phyloP scores from a whole-genome alignment of 106 monocot species.

The Cymbidium sinense region DNA sequence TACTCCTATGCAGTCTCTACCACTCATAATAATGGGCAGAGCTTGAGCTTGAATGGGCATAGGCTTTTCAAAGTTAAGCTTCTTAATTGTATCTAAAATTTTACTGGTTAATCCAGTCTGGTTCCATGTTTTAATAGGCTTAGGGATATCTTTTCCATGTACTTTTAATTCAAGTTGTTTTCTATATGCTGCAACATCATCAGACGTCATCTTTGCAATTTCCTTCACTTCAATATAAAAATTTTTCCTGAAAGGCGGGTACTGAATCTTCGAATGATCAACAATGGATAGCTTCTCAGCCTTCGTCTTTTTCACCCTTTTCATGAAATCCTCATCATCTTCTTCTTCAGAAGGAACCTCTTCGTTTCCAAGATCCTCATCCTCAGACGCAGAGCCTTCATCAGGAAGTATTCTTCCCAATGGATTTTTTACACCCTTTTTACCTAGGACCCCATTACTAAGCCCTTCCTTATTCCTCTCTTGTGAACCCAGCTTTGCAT shows the following conservation, averaged over 20 bases:
- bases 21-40: conserved; percentile 89
- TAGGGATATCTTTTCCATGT: conserved; percentile 95
- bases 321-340: conserved; percentile 94
- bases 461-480: conserved; percentile 14
- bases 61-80: conserved; percentile 84
- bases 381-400: conserved; percentile 82
- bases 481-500: conserved; percentile 11
- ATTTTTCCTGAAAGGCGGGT: conserved; percentile 81
- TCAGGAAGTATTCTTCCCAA: conserved; percentile 88
- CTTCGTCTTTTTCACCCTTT: conserved; percentile 93
- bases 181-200: conserved; percentile 60
- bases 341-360: conserved; percentile 61
- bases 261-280: conserved; percentile 90
- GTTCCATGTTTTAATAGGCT: conserved; percentile 90
- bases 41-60: conserved; percentile 97
- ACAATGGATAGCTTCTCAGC: conserved; percentile 80
- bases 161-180: conserved; percentile 85
- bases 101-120: conserved; percentile 86
- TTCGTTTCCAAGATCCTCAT: conserved; percentile 53
- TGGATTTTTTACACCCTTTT: conserved; percentile 36
- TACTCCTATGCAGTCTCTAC: conserved; percentile 91
- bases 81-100: conserved; percentile 80
- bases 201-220: conserved; percentile 63
- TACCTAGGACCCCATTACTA: conserved; percentile 44
- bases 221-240: conserved; percentile 94